Conservation (phyloP, 106 monocot species). For the Allium sativum region DNA sequence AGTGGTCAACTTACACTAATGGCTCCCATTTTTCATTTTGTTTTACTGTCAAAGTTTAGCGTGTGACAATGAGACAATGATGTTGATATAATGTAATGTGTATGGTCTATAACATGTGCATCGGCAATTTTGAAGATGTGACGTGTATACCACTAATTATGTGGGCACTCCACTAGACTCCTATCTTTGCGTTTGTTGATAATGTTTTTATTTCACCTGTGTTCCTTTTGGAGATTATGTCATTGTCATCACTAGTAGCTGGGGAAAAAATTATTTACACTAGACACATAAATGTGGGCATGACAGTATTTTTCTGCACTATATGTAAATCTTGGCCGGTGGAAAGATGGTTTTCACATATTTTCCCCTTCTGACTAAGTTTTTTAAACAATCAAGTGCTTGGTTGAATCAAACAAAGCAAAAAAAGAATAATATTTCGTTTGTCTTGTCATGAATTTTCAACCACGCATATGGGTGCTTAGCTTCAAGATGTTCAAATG, state of each 20-base stretch:
- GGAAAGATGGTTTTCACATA: background rate
- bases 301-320: no score
- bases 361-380: background rate
- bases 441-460: background rate
- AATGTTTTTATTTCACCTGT: background rate
- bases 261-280: background rate
- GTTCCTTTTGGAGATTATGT: no score
- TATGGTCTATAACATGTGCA: constrained; percentile 2
- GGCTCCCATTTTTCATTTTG: background rate
- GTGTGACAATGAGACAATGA: constrained; percentile 3
- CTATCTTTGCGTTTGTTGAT: background rate
- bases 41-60: background rate
- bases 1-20: background rate
- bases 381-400: background rate
- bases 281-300: background rate
- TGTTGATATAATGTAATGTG: constrained; percentile 3
- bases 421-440: background rate
- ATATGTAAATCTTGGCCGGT: background rate
- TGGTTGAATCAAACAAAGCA: background rate
- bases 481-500: background rate
- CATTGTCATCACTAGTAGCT: background rate
- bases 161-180: constrained; percentile 2
- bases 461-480: background rate
- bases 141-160: constrained; percentile 5
- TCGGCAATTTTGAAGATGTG: background rate